Percentiles rank a stretch among this genome's conserved stretches.
phyloP scores from a whole-genome alignment of 2,329 filamentous ascomycete genomes.

The Aureobasidium uvarum region DNA sequence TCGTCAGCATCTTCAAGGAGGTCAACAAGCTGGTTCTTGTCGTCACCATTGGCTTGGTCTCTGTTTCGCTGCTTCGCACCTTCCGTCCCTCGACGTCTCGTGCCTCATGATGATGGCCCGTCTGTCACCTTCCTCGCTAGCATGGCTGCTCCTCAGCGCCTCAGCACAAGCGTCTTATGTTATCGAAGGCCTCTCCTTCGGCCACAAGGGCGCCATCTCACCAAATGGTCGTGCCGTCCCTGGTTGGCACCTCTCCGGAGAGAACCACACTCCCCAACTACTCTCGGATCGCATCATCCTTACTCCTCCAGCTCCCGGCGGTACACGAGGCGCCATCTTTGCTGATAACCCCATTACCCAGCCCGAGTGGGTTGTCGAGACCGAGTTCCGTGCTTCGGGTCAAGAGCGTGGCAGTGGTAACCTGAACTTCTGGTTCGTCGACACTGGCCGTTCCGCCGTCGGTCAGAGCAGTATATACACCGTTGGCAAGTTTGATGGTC shows the following conservation, averaged over 20 bases:
- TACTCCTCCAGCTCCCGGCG: conserved; percentile 83
- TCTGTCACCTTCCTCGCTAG: conserved; percentile 26
- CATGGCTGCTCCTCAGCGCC: conserved; percentile 33
- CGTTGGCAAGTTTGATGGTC: conserved; percentile 80
- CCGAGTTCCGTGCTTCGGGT: conserved; percentile 85
- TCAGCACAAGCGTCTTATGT: conserved; percentile 34
- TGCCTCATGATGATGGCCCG: conserved; percentile 14
- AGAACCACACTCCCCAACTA: conserved; percentile 57
- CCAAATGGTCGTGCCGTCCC: conserved; percentile 56
- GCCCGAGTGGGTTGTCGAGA: conserved; percentile 70
- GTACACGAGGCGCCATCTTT: conserved; percentile 82
- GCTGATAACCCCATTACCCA: conserved; percentile 62
- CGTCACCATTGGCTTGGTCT: conserved; percentile 43
- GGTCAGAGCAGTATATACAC: conserved; percentile 80
- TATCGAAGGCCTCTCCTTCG: conserved; percentile 64
- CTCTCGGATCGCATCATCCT: conserved; percentile 90
- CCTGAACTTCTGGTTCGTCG: conserved; percentile 88
- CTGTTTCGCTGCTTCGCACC: conserved; percentile 32
- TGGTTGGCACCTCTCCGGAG: conserved; percentile 56
- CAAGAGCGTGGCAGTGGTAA: conserved; percentile 84
- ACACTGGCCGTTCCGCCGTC: conserved; percentile 59
- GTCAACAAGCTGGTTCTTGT: conserved; percentile 52
- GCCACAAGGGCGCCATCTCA: conserved; percentile 65
- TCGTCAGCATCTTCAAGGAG: conserved; percentile 52
- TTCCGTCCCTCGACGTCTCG: conserved; percentile 12